These are phyloP conservation scores for Neurospora discreta DNA, from an alignment of 495 filamentous ascomycete genomes.

Conservation along the genomic window DNA sequence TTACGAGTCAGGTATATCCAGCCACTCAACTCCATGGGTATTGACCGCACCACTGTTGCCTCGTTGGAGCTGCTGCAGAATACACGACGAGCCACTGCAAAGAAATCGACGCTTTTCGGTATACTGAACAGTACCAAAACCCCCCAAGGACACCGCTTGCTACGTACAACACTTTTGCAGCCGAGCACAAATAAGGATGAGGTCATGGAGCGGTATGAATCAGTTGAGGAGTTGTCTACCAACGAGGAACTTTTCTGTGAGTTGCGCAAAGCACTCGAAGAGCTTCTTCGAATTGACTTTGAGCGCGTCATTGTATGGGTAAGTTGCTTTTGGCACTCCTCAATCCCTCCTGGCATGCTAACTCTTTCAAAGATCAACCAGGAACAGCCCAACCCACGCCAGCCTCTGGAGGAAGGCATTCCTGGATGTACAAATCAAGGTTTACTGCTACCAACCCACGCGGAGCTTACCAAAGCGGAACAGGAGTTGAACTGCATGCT, in stretches of 20 bases:
- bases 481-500: constrained; percentile 16
- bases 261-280: constrained; percentile 47
- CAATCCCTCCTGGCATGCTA: not conserved
- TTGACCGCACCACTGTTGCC: constrained; percentile 75
- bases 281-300: constrained; percentile 13
- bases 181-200: constrained; percentile 64
- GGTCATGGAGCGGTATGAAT: constrained; percentile 59
- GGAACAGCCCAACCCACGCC: not conserved
- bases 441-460: constrained; percentile 38
- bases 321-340: not conserved
- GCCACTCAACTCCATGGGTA: constrained; percentile 90
- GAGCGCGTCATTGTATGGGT: constrained; percentile 12
- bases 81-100: constrained; percentile 49
- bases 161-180: constrained; percentile 76
- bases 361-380: not conserved
- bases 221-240: constrained; percentile 69
- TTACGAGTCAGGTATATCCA: constrained; percentile 77
- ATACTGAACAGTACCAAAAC: constrained; percentile 76
- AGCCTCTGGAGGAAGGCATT: constrained; percentile 10
- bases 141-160: constrained; percentile 73
- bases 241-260: constrained; percentile 83
- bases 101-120: constrained; percentile 67
- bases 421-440: constrained; percentile 4
- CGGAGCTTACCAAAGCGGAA: constrained; percentile 13
- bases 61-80: constrained; percentile 89